Conservation (phyloP, 495 filamentous ascomycete species). For the Acidomyces sp. region DNA sequence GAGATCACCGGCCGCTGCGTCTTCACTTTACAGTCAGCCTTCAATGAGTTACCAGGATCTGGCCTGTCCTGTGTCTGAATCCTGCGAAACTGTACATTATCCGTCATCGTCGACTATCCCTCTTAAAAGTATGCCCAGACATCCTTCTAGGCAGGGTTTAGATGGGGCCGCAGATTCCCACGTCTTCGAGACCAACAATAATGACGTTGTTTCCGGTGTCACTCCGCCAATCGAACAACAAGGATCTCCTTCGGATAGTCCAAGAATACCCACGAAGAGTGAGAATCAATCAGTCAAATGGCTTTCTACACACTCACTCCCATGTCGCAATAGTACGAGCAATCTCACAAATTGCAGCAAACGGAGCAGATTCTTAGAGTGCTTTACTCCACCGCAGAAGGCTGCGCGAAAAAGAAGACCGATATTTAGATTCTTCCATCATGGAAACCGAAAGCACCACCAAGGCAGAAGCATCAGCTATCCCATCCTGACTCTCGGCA, state of each 20-base stretch:
- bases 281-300: too few species aligned
- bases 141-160: too few species aligned
- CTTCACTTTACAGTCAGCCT: constrained; percentile 12
- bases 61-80: not conserved
- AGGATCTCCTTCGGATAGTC: too few species aligned
- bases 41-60: constrained; percentile 1
- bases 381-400: constrained; percentile 13
- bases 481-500: constrained; percentile 2
- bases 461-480: constrained; percentile 16
- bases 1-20: constrained; percentile 8
- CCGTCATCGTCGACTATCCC: too few species aligned
- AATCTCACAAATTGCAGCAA: constrained; percentile 5
- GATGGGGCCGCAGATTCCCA: too few species aligned
- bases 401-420: constrained; percentile 14
- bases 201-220: too few species aligned
- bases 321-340: constrained; percentile 10
- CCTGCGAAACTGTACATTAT: too few species aligned
- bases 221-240: too few species aligned
- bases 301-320: too few species aligned
- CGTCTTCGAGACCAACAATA: too few species aligned
- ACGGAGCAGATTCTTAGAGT: constrained; percentile 8
- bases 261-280: too few species aligned
- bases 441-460: constrained; percentile 15
- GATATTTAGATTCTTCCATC: constrained; percentile 20
- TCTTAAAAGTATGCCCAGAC: too few species aligned